Evolutionary conservation across 331 rosid species (phyloP), one percentile per base, ranked within the genome.

Genomic region (Rhamnella rubrinervis): DNA sequence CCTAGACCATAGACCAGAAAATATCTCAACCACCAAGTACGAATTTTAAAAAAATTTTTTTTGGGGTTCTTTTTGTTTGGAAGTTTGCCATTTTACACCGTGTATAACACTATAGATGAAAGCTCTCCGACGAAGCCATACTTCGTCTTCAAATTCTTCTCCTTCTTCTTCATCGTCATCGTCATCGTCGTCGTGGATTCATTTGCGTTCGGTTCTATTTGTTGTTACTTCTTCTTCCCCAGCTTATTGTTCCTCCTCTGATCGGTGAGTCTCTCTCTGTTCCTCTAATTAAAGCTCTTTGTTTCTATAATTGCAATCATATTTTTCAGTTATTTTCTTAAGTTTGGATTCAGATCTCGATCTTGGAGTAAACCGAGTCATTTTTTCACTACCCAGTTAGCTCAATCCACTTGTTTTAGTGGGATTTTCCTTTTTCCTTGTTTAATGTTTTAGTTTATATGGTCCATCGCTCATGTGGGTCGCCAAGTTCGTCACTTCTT

Each of bases 151-250:
- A 55, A 72, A 57, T 68, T 62, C 85, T 8, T 67, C 75, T 55
- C 63, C 85, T 53, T 71, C 87, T 77, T 77, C 84, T 0, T 74
- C 86, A 1, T 47, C 77, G 13, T 76, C 80, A 5, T 84, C 97
- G 35, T 84, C 96, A 44, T 81, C 93, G 20, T 83, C 97, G 25
- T 95, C 98, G 76, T 95, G 99, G 99, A 86, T 95, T 89, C 93
- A 86, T 71, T 84, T 95, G 88, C 96, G 99, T 85, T 95, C 99
- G 90, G 99, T 91, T 86, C 85, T 95, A 68, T 89, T 95, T 73
- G 91, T 95, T 67, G 97, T 95, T 55, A 77, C 89, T 74, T 89
- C 99, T 73, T 95, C 99, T 78, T 95, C 99, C 72, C 96, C 99
- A 78, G 97, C 96, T 86, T 79, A 91, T 86, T 89, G 93, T 71